Evolutionary conservation across 2,329 filamentous ascomycete genomes (phyloP).

Genomic region (Scytalidium sp.): DNA sequence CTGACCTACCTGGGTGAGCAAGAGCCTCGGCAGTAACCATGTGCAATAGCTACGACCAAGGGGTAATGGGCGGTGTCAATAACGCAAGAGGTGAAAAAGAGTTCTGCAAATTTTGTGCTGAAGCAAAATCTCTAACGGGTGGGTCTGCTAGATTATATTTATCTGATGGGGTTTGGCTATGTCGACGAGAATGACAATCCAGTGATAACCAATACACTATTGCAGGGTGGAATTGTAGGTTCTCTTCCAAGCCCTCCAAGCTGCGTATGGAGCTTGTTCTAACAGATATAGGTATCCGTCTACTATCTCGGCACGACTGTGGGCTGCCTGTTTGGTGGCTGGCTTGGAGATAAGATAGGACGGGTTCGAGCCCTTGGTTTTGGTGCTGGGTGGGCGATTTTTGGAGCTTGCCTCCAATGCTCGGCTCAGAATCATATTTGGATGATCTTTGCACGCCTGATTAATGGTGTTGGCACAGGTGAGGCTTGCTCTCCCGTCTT

Average conservation of each 20-base stretch:
- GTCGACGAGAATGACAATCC: slow-evolving; percentile 46
- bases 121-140: too few species aligned
- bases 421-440: slow-evolving; percentile 63
- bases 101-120: too few species aligned
- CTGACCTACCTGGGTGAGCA: background rate
- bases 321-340: slow-evolving; percentile 62
- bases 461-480: slow-evolving; percentile 67
- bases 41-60: slow-evolving; percentile 44
- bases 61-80: slow-evolving; percentile 63
- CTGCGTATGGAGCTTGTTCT: too few species aligned
- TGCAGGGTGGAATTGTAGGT: slow-evolving; percentile 64
- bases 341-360: slow-evolving; percentile 60
- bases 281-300: too few species aligned
- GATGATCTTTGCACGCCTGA: slow-evolving; percentile 63
- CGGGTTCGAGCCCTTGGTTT: slow-evolving; percentile 61
- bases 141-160: slow-evolving; percentile 62
- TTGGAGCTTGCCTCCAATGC: slow-evolving; percentile 63
- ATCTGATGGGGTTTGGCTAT: slow-evolving; percentile 63
- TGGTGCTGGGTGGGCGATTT: slow-evolving; percentile 53
- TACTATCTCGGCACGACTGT: slow-evolving; percentile 60
- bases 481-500: slow-evolving; percentile 46
- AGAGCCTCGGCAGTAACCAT: slow-evolving; percentile 1
- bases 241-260: too few species aligned
- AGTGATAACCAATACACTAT: slow-evolving; percentile 54
- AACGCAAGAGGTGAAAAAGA: too few species aligned